These are phyloP conservation scores for Yamadazyma philogaea DNA, from an alignment of 805 yeast species.

Conservation along the genomic window DNA sequence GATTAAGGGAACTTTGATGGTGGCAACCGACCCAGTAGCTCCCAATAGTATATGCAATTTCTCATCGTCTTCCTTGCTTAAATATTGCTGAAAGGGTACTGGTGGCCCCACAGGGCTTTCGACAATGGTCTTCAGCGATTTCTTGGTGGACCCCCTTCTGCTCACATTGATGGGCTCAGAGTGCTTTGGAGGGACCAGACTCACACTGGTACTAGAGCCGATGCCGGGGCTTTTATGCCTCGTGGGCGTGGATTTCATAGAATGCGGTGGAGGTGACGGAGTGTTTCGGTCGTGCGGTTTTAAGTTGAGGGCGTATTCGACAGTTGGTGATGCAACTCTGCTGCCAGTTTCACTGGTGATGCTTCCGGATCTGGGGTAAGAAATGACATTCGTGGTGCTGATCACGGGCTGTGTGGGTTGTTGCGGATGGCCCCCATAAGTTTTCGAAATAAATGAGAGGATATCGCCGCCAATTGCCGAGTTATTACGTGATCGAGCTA, in stretches of 20 bases:
- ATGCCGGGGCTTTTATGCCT: not conserved
- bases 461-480: slow-evolving; percentile 12
- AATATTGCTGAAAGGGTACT: slow-evolving; percentile 70
- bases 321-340: slow-evolving; percentile 13
- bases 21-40: slow-evolving; percentile 95
- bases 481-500: slow-evolving; percentile 12
- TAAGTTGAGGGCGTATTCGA: slow-evolving; percentile 5
- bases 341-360: slow-evolving; percentile 9
- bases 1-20: slow-evolving; percentile 86
- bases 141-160: slow-evolving; percentile 19
- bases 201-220: not conserved
- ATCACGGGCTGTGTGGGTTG: slow-evolving; percentile 8
- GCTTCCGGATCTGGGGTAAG: not conserved
- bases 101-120: slow-evolving; percentile 60
- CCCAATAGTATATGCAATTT: slow-evolving; percentile 87
- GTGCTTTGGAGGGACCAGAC: not conserved
- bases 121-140: slow-evolving; percentile 50
- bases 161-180: slow-evolving; percentile 19
- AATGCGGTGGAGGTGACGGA: slow-evolving; percentile 21
- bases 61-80: slow-evolving; percentile 72
- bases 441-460: slow-evolving; percentile 12
- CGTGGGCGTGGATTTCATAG: not conserved
- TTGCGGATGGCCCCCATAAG: slow-evolving; percentile 7
- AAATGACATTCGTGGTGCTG: slow-evolving; percentile 2
- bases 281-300: slow-evolving; percentile 5